A percentile compares a stretch with the other conserved stretches of the same genome.
These are phyloP conservation scores for Takakia lepidozioides DNA, from an alignment of 225 moss, liverwort and hornwort genomes.

Conservation along the genomic window DNA sequence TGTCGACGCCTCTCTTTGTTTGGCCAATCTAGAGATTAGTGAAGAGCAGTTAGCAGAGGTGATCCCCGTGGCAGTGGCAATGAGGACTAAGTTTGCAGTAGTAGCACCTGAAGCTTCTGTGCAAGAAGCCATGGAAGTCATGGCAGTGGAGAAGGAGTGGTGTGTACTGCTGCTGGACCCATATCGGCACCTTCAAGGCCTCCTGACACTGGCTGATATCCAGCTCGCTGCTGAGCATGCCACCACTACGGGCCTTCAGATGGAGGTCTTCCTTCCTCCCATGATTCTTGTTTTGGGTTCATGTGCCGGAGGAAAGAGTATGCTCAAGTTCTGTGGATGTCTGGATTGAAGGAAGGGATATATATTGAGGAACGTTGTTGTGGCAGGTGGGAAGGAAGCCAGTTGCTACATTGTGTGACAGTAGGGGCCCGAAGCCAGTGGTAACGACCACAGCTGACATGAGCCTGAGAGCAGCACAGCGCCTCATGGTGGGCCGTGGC, in stretches of 20 bases:
- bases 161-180: constrained; percentile 77
- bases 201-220: constrained; percentile 81
- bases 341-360: too few relatives aligned
- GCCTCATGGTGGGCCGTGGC: constrained; percentile 81
- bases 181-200: constrained; percentile 55
- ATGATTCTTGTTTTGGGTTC: not conserved
- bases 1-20: constrained; percentile 67
- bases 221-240: constrained; percentile 77
- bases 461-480: constrained; percentile 76
- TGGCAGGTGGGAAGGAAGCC: constrained; percentile 52
- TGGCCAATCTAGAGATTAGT: constrained; percentile 52
- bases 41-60: constrained; percentile 69
- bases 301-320: too few relatives aligned
- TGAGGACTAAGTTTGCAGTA: constrained; percentile 72
- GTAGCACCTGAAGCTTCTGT: constrained; percentile 49
- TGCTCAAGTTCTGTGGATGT: too few relatives aligned
- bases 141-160: constrained; percentile 85
- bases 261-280: constrained; percentile 33
- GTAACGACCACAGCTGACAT: constrained; percentile 67
- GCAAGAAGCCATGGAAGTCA: constrained; percentile 63
- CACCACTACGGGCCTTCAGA: constrained; percentile 27
- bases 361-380: too few relatives aligned
- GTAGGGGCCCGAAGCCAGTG: constrained; percentile 41
- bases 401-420: constrained; percentile 47
- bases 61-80: constrained; percentile 71